Evolutionary conservation across 1,284 basidiomycete species (phyloP).

Genomic region (Leccinum pachyderme): DNA sequence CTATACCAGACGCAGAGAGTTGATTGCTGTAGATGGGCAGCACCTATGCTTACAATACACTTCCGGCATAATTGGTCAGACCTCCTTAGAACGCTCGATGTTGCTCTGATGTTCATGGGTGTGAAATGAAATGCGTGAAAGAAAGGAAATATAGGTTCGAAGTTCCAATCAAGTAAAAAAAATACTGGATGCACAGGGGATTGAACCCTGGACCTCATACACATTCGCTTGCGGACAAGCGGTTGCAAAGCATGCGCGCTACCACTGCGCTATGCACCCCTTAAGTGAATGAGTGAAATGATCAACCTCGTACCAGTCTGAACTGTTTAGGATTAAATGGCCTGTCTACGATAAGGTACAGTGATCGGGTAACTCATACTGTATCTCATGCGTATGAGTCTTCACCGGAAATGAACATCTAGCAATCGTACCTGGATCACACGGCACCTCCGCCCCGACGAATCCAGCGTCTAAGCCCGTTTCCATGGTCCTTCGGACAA

Average conservation of each 20-base stretch:
- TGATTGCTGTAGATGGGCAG: not conserved
- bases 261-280: slow-evolving; percentile 37
- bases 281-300: not conserved
- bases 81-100: slow-evolving; percentile 4
- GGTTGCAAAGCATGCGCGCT: slow-evolving; percentile 37
- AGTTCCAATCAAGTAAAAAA: slow-evolving; percentile 1
- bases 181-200: slow-evolving; percentile 34
- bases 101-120: not conserved
- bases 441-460: not conserved
- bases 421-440: not conserved
- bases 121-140: not conserved
- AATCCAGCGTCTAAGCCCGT: not conserved
- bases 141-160: not conserved
- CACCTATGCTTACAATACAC: slow-evolving; percentile 5
- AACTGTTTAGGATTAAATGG: too few relatives aligned
- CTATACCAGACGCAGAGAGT: not conserved
- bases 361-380: too few relatives aligned
- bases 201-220: slow-evolving; percentile 38
- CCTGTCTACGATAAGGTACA: too few relatives aligned
- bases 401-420: too few relatives aligned
- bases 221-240: slow-evolving; percentile 15
- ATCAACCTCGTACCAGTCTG: not conserved
- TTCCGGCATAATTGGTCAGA: slow-evolving; percentile 8
- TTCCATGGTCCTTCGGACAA: not conserved
- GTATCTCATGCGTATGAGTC: too few relatives aligned